Base-by-base conservation (phyloP, 2,329 filamentous ascomycete species). In the Zarea fungicola region DNA sequence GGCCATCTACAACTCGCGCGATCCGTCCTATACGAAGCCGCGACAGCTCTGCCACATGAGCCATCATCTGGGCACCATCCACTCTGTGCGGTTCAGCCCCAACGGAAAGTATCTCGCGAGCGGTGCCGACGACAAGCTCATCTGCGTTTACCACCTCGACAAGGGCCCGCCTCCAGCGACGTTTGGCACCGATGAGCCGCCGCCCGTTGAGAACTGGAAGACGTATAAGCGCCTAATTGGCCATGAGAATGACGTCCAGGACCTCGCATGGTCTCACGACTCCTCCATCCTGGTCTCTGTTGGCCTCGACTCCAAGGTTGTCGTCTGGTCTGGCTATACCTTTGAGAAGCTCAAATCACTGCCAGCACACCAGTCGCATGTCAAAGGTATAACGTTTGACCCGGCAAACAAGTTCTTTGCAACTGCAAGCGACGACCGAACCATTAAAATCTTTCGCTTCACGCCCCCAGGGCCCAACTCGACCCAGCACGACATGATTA, bases 331-430 rank as follows among this genome's bases (percentile, higher is more conserved):
- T 1, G 95, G 93, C 1, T 87, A 95, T 68, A 97, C 91, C 0
- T 99, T 99, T 59, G 93, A 99, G 71, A 97, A 95, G 71, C 78
- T 99, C 56, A 97, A 97, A 77, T 92, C 89, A 3, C 73, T 99
- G 5, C 84, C 90, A 2, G 85, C 91, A 51, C 93, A 99, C 67
- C 89, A 95, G 65, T 96, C 90, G 65, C 95, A 97, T 65, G 93
- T 99, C 71, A 99, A 99, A 67, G 93, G 95, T 54, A 95, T 99
- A 60, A 96, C 92, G 0, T 99, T 99, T 63, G 93, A 99, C 63
- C 93, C 93, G 1, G 93, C 93, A 35, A 97, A 97, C 73, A 99
- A 97, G 65, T 99, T 96, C 74, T 99, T 99, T 68, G 93, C 95
- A 14, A 99, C 95, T 0, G 91, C 95, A 3, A 96, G 90, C 69